These are phyloP conservation scores for Ustilago trichophora DNA, from an alignment of 1,284 basidiomycete species.

Conservation along the genomic window DNA sequence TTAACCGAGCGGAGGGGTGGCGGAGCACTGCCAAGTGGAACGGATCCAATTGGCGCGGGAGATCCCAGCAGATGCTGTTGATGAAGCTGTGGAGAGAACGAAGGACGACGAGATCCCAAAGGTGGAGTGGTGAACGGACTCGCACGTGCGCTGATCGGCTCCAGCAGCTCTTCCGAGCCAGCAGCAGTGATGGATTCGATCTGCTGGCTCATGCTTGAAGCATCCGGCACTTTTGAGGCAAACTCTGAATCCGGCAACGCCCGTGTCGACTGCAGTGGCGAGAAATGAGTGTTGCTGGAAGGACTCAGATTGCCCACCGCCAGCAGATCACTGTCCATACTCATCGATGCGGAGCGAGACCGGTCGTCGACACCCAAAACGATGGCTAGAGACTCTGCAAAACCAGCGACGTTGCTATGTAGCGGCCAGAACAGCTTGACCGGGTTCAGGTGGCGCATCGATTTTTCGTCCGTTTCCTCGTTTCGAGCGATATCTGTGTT, in stretches of 20 bases:
- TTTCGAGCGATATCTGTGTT: constrained; percentile 32
- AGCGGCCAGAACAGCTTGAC: constrained; percentile 54
- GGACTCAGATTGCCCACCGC: constrained; percentile 15
- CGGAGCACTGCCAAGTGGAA: not conserved
- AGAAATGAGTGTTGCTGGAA: constrained; percentile 34
- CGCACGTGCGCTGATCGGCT: constrained; percentile 5
- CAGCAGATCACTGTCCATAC: constrained; percentile 23
- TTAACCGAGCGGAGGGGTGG: constrained; percentile 11
- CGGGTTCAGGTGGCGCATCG: constrained; percentile 42
- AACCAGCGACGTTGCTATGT: constrained; percentile 31
- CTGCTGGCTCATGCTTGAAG: constrained; percentile 23
- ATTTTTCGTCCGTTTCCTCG: constrained; percentile 34
- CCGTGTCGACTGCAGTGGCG: constrained; percentile 19
- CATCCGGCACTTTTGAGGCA: constrained; percentile 22
- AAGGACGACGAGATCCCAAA: constrained; percentile 15
- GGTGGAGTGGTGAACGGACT: constrained; percentile 34
- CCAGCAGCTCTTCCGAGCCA: constrained; percentile 24
- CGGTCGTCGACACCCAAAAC: constrained; percentile 6
- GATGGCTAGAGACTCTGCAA: constrained; percentile 42
- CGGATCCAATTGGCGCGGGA: constrained; percentile 30
- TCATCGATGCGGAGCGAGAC: constrained; percentile 20
- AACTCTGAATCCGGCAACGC: constrained; percentile 29
- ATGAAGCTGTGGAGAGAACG: constrained; percentile 19
- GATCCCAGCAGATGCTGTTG: constrained; percentile 29
- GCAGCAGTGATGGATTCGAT: constrained; percentile 32